These are phyloP conservation scores for Vigna hirtella DNA, from an alignment of 306 rosid species.

Conservation along the genomic window DNA sequence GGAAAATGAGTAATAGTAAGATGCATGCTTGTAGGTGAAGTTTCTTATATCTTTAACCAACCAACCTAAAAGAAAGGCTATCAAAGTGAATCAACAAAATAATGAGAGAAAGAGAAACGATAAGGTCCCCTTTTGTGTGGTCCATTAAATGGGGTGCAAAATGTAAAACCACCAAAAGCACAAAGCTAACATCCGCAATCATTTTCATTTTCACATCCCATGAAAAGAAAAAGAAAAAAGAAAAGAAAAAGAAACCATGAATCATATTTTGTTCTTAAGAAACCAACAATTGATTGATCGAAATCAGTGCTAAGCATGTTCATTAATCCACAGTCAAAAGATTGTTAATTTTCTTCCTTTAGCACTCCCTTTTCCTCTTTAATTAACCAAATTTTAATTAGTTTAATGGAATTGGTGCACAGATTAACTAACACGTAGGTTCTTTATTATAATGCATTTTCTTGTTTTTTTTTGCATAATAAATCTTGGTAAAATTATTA, in stretches of 20 bases:
- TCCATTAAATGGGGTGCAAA: constrained; percentile 65
- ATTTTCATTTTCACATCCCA: constrained; percentile 51
- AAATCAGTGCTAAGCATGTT: constrained; percentile 33
- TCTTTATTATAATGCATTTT: too few relatives aligned
- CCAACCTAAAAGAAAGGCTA: constrained; percentile 45
- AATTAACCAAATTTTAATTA: background rate
- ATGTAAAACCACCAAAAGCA: constrained; percentile 56
- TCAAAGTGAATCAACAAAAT: constrained; percentile 45
- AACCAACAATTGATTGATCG: background rate
- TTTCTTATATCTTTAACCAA: constrained; percentile 43
- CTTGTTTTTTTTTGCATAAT: too few relatives aligned
- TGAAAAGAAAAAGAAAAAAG: background rate
- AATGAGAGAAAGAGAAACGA: constrained; percentile 43
- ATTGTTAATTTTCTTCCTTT: background rate
- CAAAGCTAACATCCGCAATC: constrained; percentile 55
- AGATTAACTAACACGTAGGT: background rate
- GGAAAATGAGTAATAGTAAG: background rate
- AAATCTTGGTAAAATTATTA: too few relatives aligned
- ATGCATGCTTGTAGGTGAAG: constrained; percentile 49
- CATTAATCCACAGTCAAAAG: constrained; percentile 19
- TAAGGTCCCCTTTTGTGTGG: constrained; percentile 50
- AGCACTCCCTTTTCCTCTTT: background rate
- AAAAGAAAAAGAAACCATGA: background rate
- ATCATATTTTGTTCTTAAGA: constrained; percentile 2
- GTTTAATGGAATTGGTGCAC: background rate